These are phyloP conservation scores for Dunaliella salina DNA, from an alignment of 163 green algal genomes.

Conservation along the genomic window DNA sequence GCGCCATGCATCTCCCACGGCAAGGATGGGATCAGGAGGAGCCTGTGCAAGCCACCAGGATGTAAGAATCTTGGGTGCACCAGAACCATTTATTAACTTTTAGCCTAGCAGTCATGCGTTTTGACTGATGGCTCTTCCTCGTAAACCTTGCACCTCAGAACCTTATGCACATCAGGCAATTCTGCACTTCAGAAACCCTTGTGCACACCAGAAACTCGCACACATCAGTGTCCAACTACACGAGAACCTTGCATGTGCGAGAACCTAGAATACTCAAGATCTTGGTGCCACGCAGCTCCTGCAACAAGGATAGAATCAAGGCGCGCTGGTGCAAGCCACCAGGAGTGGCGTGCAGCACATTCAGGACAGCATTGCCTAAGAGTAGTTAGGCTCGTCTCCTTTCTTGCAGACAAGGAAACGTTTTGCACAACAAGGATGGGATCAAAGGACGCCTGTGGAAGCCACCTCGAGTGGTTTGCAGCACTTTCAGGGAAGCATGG, in stretches of 20 bases:
- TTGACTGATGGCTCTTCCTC: neutral
- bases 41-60: slow-evolving; percentile 24
- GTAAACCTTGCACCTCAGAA: neutral
- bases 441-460: slow-evolving; percentile 54
- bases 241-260: slow-evolving; percentile 75
- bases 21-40: slow-evolving; percentile 74
- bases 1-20: slow-evolving; percentile 83
- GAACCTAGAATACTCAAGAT: slow-evolving; percentile 76
- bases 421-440: slow-evolving; percentile 63
- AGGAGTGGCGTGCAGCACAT: no score
- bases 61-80: neutral
- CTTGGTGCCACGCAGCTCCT: slow-evolving; percentile 78
- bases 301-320: slow-evolving; percentile 27
- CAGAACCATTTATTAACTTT: neutral
- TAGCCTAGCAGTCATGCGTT: neutral
- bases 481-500: no score
- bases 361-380: no score
- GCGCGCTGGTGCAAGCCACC: no score
- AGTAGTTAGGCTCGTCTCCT: no score
- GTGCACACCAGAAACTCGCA: no score
- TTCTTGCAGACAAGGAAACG: no score
- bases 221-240: no score
- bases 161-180: neutral
- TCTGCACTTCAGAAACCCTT: no score
- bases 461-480: no score